Percentiles rank a stretch among this genome's conserved stretches.
These are phyloP conservation scores for Rickenella mellea DNA, from an alignment of 768 basidiomycete species.

Conservation along the genomic window DNA sequence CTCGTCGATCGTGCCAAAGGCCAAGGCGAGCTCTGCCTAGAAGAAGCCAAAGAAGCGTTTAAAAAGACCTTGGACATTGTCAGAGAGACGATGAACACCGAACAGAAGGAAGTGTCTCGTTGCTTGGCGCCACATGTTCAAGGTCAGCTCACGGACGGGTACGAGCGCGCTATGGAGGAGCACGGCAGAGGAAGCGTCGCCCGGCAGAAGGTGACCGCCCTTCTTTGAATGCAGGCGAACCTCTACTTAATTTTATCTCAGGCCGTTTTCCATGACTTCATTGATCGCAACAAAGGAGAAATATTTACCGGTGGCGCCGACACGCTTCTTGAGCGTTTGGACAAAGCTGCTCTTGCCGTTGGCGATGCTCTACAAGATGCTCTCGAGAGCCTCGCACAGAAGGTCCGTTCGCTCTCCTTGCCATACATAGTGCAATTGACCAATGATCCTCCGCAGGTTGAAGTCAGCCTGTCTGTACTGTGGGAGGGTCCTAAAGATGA, in stretches of 20 bases:
- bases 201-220: slow-evolving; percentile 40
- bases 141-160: slow-evolving; percentile 38
- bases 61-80: slow-evolving; percentile 39
- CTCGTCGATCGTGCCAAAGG: slow-evolving; percentile 41
- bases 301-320: slow-evolving; percentile 47
- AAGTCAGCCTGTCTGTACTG: slow-evolving; percentile 47
- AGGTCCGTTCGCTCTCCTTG: slow-evolving; percentile 26
- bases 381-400: slow-evolving; percentile 42
- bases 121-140: slow-evolving; percentile 50
- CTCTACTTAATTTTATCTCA: slow-evolving; percentile 12
- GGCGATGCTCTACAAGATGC: slow-evolving; percentile 37
- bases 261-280: slow-evolving; percentile 38
- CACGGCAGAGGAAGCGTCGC: slow-evolving; percentile 47
- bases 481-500: slow-evolving; percentile 36
- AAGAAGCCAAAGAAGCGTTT: slow-evolving; percentile 42
- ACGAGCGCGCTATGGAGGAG: slow-evolving; percentile 44
- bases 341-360: slow-evolving; percentile 36
- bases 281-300: slow-evolving; percentile 33
- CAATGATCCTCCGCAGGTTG: slow-evolving; percentile 22
- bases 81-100: slow-evolving; percentile 35
- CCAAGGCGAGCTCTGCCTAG: slow-evolving; percentile 42
- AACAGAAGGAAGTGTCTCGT: slow-evolving; percentile 54
- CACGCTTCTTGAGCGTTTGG: slow-evolving; percentile 36
- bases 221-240: background rate
- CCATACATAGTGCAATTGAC: slow-evolving; percentile 2